Conservation (phyloP, 2,329 filamentous ascomycete species). For the Stromatinia cepivora region DNA sequence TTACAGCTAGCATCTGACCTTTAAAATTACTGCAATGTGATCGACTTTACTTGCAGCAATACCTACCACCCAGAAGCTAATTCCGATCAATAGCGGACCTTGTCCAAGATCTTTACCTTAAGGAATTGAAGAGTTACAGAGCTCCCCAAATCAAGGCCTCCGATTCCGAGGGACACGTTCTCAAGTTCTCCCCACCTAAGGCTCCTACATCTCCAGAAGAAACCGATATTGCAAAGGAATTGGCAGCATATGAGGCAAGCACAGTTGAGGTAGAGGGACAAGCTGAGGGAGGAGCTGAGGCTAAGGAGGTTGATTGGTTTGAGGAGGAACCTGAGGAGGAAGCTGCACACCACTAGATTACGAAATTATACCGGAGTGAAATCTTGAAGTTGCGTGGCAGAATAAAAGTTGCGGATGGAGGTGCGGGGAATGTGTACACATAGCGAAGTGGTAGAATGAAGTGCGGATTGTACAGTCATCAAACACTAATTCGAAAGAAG, state of each 20-base stretch:
- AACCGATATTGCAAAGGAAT: constrained; percentile 83
- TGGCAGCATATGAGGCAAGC: constrained; percentile 94
- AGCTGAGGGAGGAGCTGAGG: constrained; percentile 60
- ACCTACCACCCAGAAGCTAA: constrained; percentile 30
- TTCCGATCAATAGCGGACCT: constrained; percentile 70
- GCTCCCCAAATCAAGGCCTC: constrained; percentile 75
- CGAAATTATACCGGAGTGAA: constrained; percentile 4
- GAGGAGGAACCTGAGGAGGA: constrained; percentile 69
- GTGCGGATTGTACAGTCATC: constrained; percentile 15
- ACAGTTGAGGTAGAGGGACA: constrained; percentile 92
- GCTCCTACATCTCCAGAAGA: constrained; percentile 89
- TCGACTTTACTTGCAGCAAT: background rate
- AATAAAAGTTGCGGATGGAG: background rate
- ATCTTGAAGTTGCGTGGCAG: background rate
- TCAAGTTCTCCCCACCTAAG: constrained; percentile 79
- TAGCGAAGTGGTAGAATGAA: constrained; percentile 23
- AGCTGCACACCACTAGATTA: constrained; percentile 37
- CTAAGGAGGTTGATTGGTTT: constrained; percentile 70
- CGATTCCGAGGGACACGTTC: constrained; percentile 87
- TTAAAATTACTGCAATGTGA: background rate
- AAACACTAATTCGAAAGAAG: constrained; percentile 9
- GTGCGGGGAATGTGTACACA: constrained; percentile 22
- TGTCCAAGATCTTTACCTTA: constrained; percentile 96
- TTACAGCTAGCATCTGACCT: constrained; percentile 2
- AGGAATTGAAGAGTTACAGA: constrained; percentile 96